phyloP scores from a whole-genome alignment of 495 filamentous ascomycete genomes.

The Lophiotrema nucula region DNA sequence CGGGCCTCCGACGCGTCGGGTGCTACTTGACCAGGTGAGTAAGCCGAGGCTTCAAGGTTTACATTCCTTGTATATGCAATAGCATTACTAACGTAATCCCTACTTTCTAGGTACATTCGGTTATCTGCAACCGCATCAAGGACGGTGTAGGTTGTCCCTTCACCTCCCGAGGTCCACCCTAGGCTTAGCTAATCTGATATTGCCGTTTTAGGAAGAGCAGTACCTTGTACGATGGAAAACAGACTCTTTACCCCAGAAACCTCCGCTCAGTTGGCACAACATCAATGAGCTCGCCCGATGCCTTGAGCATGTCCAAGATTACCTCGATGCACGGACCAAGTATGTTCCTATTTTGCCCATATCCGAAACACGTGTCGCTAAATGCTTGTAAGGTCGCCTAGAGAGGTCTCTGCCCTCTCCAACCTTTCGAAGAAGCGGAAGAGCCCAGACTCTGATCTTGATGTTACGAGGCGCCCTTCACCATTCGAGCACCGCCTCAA shows the following conservation, averaged over 20 bases:
- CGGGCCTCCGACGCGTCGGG: slow-evolving; percentile 3
- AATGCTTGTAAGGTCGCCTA: neutral
- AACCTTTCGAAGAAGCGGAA: slow-evolving; percentile 31
- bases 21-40: slow-evolving; percentile 14
- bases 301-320: slow-evolving; percentile 39
- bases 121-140: slow-evolving; percentile 22
- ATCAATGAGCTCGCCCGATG: slow-evolving; percentile 35
- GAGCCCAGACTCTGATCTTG: slow-evolving; percentile 28
- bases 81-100: neutral
- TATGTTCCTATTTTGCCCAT: slow-evolving; percentile 2
- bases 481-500: slow-evolving; percentile 12
- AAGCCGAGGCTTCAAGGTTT: neutral
- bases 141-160: slow-evolving; percentile 15
- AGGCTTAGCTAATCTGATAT: slow-evolving; percentile 24
- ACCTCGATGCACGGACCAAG: slow-evolving; percentile 34
- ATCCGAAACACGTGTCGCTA: slow-evolving; percentile 1
- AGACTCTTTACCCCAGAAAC: neutral
- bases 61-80: neutral
- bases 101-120: slow-evolving; percentile 18
- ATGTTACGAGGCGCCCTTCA: slow-evolving; percentile 21
- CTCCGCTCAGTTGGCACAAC: slow-evolving; percentile 40
- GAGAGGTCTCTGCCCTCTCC: neutral
- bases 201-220: slow-evolving; percentile 36
- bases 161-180: neutral
- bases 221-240: slow-evolving; percentile 41